Conservation (phyloP, 768 basidiomycete genomes). For the Leccinum truebloodii region DNA sequence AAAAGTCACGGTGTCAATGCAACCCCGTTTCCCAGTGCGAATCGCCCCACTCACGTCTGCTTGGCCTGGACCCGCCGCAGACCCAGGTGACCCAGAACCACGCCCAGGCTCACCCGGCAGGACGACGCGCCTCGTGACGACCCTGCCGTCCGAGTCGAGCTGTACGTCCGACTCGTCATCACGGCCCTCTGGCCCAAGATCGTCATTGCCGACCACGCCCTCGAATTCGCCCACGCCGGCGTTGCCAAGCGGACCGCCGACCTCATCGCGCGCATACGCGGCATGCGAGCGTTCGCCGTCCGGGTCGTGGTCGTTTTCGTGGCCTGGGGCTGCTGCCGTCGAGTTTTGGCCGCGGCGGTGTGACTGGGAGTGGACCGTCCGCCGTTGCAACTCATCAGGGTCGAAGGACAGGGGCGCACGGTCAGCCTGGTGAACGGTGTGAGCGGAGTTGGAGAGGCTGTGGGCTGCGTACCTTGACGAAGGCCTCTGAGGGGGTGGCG, state of each 20-base stretch:
- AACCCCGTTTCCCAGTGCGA: background rate
- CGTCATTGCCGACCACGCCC: constrained; percentile 30
- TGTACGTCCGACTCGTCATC: constrained; percentile 1
- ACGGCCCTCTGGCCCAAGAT: constrained; percentile 28
- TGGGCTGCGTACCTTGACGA: constrained; percentile 50
- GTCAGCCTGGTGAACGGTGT: constrained; percentile 26
- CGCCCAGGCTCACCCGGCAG: background rate
- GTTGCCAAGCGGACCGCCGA: constrained; percentile 28
- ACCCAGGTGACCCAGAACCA: background rate
- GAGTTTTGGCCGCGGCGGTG: constrained; percentile 2
- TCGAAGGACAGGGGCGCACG: constrained; percentile 11
- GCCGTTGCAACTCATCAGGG: constrained; percentile 23
- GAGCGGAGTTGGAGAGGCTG: no score
- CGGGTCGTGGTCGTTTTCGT: constrained; percentile 4
- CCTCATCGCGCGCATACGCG: constrained; percentile 28
- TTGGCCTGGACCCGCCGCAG: constrained; percentile 13
- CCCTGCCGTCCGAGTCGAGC: constrained; percentile 27
- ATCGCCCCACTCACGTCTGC: constrained; percentile 15
- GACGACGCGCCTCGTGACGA: constrained; percentile 20
- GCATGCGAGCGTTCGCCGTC: constrained; percentile 28
- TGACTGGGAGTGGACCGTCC: constrained; percentile 22
- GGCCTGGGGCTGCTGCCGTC: no score
- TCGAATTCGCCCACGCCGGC: constrained; percentile 35
- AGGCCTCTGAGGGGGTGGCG: constrained; percentile 64
- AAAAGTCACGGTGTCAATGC: background rate